Evolutionary conservation across 208 protist species (phyloP).

Genomic region (Trypanosoma conorhini): DNA sequence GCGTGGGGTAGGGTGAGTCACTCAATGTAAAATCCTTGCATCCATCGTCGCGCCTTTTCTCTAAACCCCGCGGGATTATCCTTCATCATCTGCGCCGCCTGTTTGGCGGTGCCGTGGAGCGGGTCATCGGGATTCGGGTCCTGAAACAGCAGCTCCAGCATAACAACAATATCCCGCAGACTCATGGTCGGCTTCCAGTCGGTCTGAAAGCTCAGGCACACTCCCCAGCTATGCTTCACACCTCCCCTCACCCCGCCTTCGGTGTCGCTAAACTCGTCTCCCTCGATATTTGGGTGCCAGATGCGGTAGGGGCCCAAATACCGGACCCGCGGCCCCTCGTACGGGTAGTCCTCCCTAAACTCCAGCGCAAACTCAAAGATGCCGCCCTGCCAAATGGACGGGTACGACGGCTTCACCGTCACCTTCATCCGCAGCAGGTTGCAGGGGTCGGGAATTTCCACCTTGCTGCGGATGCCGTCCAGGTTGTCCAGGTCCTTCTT

Average conservation of each 20-base stretch:
- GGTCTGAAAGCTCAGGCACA: slow-evolving; percentile 84
- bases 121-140: slow-evolving; percentile 83
- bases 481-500: slow-evolving; percentile 65
- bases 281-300: slow-evolving; percentile 92
- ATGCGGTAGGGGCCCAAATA: slow-evolving; percentile 74
- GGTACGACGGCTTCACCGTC: slow-evolving; percentile 32
- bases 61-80: slow-evolving; percentile 51
- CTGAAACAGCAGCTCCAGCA: slow-evolving; percentile 78
- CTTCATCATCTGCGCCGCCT: slow-evolving; percentile 67
- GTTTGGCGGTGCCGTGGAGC: slow-evolving; percentile 64
- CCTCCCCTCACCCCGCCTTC: background rate
- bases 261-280: slow-evolving; percentile 44
- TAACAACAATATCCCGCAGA: slow-evolving; percentile 72
- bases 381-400: slow-evolving; percentile 69
- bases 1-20: background rate
- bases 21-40: slow-evolving; percentile 53
- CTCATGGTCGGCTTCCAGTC: slow-evolving; percentile 78
- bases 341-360: slow-evolving; percentile 77
- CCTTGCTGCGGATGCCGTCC: slow-evolving; percentile 45
- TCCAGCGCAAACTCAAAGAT: slow-evolving; percentile 67
- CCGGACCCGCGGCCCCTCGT: slow-evolving; percentile 76
- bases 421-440: slow-evolving; percentile 59
- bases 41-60: slow-evolving; percentile 58
- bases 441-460: slow-evolving; percentile 40
- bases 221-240: slow-evolving; percentile 50